Evolutionary conservation across 257 asterid species (phyloP).

Genomic region (Lycium ferocissimum): DNA sequence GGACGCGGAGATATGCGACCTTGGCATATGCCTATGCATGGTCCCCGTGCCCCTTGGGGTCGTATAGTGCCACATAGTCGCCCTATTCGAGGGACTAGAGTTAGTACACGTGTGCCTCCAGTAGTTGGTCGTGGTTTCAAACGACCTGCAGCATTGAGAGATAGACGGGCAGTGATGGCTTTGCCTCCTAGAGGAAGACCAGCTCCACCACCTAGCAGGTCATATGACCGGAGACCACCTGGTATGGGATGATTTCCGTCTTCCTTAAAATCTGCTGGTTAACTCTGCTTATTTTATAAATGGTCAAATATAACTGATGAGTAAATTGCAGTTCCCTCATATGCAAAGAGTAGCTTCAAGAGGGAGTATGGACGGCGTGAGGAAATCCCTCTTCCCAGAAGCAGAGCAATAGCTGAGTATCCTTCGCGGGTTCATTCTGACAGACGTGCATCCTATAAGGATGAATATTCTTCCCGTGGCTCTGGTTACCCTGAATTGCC

Average conservation of each 20-base stretch:
- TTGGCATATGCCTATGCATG: conserved; percentile 60
- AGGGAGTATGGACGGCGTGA: conserved; percentile 68
- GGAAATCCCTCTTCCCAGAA: conserved; percentile 34
- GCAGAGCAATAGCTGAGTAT: conserved; percentile 75
- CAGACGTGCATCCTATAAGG: conserved; percentile 72
- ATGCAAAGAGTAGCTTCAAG: conserved; percentile 69
- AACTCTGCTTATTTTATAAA: background rate
- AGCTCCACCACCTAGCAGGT: conserved; percentile 69
- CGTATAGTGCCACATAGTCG: conserved; percentile 60
- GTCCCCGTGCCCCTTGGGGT: conserved; percentile 72
- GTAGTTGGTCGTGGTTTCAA: conserved; percentile 65
- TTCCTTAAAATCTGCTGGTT: conserved; percentile 6
- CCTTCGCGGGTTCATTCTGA: conserved; percentile 67
- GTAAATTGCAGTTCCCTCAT: conserved; percentile 62
- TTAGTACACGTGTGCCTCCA: conserved; percentile 66
- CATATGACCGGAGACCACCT: conserved; percentile 92
- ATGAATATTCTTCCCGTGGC: conserved; percentile 77
- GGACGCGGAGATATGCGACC: conserved; percentile 72
- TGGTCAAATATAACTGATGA: conserved; percentile 3
- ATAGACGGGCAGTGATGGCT: conserved; percentile 71
- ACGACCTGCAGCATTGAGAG: conserved; percentile 70
- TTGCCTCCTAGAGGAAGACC: conserved; percentile 78
- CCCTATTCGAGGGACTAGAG: conserved; percentile 66
- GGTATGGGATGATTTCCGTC: conserved; percentile 50
- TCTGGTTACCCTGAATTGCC: conserved; percentile 77